Conservation (phyloP, 345 rosid species). For the Citrus unshiu region DNA sequence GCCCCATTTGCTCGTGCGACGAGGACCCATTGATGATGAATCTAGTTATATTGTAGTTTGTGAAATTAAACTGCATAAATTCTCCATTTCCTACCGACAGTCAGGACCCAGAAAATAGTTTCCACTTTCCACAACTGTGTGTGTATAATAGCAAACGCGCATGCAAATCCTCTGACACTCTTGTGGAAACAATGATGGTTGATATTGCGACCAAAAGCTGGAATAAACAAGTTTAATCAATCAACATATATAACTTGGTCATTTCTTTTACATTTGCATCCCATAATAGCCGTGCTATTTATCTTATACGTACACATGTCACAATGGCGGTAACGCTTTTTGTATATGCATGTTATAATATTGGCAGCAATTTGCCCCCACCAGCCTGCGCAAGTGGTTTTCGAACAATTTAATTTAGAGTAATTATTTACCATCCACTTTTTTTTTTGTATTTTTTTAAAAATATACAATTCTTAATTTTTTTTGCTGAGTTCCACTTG, state of each 20-base stretch:
- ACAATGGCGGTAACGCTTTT: no score
- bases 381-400: accelerated
- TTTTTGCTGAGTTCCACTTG: accelerated
- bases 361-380: no score
- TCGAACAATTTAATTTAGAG: accelerated
- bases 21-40: background rate
- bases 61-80: background rate
- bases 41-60: background rate
- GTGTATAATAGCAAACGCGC: background rate
- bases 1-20: background rate
- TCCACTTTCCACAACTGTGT: background rate
- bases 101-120: background rate
- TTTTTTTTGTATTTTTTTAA: no score
- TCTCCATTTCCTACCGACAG: background rate
- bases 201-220: no score
- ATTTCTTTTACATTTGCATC: no score
- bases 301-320: no score
- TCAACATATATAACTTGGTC: no score
- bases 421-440: no score
- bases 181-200: background rate
- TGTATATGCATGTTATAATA: no score
- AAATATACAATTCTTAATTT: no score
- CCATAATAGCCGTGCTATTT: no score
- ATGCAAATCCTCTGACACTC: background rate
- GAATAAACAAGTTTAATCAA: no score